These are phyloP conservation scores for Phaffia rhodozyma DNA, from an alignment of 1,284 basidiomycete species.

Conservation along the genomic window DNA sequence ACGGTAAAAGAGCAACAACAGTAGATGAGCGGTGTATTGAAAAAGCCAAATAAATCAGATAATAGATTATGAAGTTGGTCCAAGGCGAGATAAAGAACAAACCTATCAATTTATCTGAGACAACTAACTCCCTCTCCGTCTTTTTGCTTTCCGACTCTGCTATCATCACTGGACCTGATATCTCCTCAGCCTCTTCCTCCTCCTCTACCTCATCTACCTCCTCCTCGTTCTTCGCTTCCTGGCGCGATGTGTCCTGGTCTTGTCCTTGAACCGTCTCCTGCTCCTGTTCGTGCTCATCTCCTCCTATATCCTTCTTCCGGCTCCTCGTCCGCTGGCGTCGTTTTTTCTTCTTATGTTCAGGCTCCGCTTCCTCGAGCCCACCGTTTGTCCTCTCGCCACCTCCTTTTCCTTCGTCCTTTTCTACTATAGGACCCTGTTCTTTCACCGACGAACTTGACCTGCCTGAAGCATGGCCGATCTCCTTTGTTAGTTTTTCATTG, in stretches of 20 bases:
- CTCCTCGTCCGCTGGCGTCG: neutral
- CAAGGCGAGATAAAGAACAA: no score
- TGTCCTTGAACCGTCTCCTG: constrained; percentile 5
- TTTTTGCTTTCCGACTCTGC: constrained; percentile 14
- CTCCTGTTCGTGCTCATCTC: constrained; percentile 8
- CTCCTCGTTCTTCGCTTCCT: neutral
- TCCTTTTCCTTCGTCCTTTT: neutral
- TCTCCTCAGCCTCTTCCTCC: constrained; percentile 27
- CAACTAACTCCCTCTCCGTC: constrained; percentile 40
- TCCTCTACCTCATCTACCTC: constrained; percentile 24
- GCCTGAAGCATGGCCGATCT: neutral
- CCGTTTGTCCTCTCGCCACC: neutral
- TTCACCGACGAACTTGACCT: neutral
- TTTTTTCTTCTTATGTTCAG: neutral
- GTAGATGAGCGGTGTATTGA: no score
- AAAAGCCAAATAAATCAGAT: no score
- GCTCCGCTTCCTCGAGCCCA: no score
- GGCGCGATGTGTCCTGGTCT: neutral
- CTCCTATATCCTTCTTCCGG: neutral
- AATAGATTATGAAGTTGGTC: no score
- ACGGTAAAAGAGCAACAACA: no score
- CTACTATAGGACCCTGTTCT: neutral
- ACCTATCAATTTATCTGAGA: constrained; percentile 53
- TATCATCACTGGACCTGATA: constrained; percentile 9
- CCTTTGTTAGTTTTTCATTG: no score